A percentile compares a stretch with the other conserved stretches of the same genome.
Conservation (phyloP, 306 rosid genomes). For the Castanea crenata region DNA sequence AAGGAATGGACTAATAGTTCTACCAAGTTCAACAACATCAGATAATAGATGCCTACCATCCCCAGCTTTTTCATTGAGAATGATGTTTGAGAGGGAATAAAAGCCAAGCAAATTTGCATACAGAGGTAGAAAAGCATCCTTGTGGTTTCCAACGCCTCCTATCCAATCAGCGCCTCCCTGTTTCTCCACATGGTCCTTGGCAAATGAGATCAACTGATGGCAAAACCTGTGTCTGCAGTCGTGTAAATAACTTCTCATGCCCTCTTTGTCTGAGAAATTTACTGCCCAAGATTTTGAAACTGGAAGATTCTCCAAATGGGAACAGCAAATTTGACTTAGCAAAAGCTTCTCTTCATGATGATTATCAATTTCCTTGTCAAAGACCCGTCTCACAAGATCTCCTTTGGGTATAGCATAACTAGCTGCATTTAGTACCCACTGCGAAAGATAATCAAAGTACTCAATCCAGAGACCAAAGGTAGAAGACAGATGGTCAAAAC, state of each 20-base stretch:
- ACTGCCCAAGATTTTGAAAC: slow-evolving; percentile 38
- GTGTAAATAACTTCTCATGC: slow-evolving; percentile 41
- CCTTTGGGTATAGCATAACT: slow-evolving; percentile 42
- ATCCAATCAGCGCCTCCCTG: slow-evolving; percentile 64
- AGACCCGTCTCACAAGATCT: slow-evolving; percentile 85
- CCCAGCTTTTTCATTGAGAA: slow-evolving; percentile 32
- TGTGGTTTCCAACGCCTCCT: slow-evolving; percentile 95
- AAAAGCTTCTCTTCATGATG: slow-evolving; percentile 90
- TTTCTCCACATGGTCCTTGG: slow-evolving; percentile 46
- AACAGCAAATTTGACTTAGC: slow-evolving; percentile 82
- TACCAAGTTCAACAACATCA: slow-evolving; percentile 53
- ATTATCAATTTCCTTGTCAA: slow-evolving; percentile 96
- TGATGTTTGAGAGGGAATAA: slow-evolving; percentile 69
- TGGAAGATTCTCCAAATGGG: slow-evolving; percentile 67
- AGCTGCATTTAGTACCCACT: slow-evolving; percentile 53
- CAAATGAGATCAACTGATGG: slow-evolving; percentile 54
- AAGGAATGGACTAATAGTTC: slow-evolving; percentile 57
- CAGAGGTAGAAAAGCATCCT: slow-evolving; percentile 86
- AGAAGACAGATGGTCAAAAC: slow-evolving; percentile 80
- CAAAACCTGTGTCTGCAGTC: slow-evolving; percentile 58
- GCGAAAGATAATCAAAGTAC: slow-evolving; percentile 63
- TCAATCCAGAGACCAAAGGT: slow-evolving; percentile 81
- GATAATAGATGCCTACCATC: slow-evolving; percentile 31
- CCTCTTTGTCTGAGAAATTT: slow-evolving; percentile 29
- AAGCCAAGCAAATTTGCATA: slow-evolving; percentile 80